Evolutionary conservation across 1,139 yeast species (phyloP).

Genomic region (Yamadazyma kanchanaburiensis): DNA sequence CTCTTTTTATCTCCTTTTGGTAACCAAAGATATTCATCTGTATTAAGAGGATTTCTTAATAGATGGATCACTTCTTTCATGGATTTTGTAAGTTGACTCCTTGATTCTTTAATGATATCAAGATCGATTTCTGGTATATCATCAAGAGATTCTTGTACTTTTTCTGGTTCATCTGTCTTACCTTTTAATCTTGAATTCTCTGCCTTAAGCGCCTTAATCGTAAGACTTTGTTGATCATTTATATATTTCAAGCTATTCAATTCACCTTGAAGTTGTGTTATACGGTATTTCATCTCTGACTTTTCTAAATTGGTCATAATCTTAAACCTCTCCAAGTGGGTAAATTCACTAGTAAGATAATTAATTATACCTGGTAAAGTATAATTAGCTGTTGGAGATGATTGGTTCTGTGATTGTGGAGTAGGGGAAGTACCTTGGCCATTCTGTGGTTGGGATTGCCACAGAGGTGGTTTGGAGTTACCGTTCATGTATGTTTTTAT

Average conservation of each 20-base stretch:
- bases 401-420: constrained; percentile 6
- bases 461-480: constrained; percentile 9
- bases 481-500: too few relatives aligned
- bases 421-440: neutral
- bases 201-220: constrained; percentile 27
- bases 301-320: constrained; percentile 56
- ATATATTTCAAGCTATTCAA: constrained; percentile 40
- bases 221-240: constrained; percentile 32
- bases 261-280: constrained; percentile 54
- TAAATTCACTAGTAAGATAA: constrained; percentile 58
- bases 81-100: constrained; percentile 37
- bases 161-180: constrained; percentile 1
- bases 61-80: constrained; percentile 42
- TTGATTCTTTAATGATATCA: constrained; percentile 33
- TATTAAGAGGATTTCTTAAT: constrained; percentile 31
- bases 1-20: constrained; percentile 13
- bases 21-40: constrained; percentile 14
- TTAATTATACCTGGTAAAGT: constrained; percentile 66
- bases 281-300: constrained; percentile 53
- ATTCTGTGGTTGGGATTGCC: constrained; percentile 8
- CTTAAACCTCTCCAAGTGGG: constrained; percentile 55
- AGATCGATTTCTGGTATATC: constrained; percentile 41
- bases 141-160: neutral
- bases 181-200: constrained; percentile 4
- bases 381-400: constrained; percentile 33